Evolutionary conservation across 2,329 filamentous ascomycete genomes (phyloP).

Genomic region (Allantophomopsis cytisporea): DNA sequence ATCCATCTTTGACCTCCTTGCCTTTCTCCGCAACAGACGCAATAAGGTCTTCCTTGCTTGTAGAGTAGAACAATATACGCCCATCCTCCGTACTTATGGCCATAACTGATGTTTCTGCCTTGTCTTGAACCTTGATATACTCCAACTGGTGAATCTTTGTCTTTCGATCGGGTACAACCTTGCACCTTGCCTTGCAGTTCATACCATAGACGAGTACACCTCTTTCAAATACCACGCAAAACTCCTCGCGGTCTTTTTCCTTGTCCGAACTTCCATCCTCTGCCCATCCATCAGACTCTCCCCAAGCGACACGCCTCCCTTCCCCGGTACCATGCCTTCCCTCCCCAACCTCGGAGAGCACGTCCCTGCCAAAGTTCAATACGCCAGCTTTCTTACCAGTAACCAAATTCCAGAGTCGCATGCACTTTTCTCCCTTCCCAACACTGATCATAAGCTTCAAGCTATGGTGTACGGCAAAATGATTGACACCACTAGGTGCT

Average conservation of each 20-base stretch:
- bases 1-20: constrained; percentile 25
- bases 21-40: constrained; percentile 13
- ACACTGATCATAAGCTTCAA: constrained; percentile 96
- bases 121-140: constrained; percentile 45
- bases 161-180: constrained; percentile 44
- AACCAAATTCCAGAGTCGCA: constrained; percentile 93
- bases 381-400: constrained; percentile 94
- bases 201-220: constrained; percentile 78
- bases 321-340: constrained; percentile 67
- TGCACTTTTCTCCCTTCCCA: constrained; percentile 75
- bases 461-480: constrained; percentile 89
- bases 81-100: constrained; percentile 86
- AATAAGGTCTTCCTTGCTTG: constrained; percentile 33
- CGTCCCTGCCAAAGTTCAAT: constrained; percentile 64
- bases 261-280: constrained; percentile 17
- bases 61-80: constrained; percentile 70
- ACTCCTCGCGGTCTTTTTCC: constrained; percentile 54
- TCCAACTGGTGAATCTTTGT: constrained; percentile 76
- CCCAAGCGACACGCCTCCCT: constrained; percentile 73
- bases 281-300: constrained; percentile 39
- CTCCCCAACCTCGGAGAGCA: constrained; percentile 66
- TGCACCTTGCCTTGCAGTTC: constrained; percentile 70
- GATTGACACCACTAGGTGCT: constrained; percentile 79
- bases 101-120: constrained; percentile 41
- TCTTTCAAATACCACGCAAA: constrained; percentile 78